Evolutionary conservation across 495 filamentous ascomycete genomes (phyloP), one percentile per base, ranked within the genome.

Genomic region (Penicillium angulare): DNA sequence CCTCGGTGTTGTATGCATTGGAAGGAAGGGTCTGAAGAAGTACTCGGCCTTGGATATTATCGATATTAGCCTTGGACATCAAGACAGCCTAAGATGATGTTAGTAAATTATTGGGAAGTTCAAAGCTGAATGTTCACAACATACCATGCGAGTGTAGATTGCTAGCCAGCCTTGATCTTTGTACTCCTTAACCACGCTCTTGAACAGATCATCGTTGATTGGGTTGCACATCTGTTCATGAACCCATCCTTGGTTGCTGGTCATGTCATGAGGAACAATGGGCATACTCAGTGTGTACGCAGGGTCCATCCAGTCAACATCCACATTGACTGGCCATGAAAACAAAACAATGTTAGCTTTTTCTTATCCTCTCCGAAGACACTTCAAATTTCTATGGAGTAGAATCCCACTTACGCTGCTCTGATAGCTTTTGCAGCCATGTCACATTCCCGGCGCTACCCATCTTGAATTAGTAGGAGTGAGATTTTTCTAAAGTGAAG

Each of bases 221-320:
- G 63, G 62, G 26, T 66, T 53, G 40, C 50, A 52, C 48, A 76
- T 59, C 45, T 72, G 67, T 29, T 63, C 65, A 47, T 72, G 63
- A 21, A 74, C 72, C 58, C 45, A 62, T 18, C 68, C 55, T 47
- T 76, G 71, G 53, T 75, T 76, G 50, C 72, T 76, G 13, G 73
- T 76, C 66, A 67, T 63, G 49, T 73, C 68, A 49, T 75, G 64
- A 18, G 68, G 69, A 7, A 38, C 47, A 34, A 69, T 62, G 15
- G 62, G 59, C n/a, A 69, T 53, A 32, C 47, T 59, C 39, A 61
- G 60, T 18, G 65, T 68, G 52, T 66, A 68, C 15, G 60, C 58
- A 3, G 71, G 69, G 26, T 68, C 67, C 69, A 73, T 74, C 54
- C 61, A 73, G 52, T 72, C 69, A 21, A 74, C 67, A 51, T 76